Conservation (phyloP, 2,329 filamentous ascomycete species). For the Aspergillus nomiae region DNA sequence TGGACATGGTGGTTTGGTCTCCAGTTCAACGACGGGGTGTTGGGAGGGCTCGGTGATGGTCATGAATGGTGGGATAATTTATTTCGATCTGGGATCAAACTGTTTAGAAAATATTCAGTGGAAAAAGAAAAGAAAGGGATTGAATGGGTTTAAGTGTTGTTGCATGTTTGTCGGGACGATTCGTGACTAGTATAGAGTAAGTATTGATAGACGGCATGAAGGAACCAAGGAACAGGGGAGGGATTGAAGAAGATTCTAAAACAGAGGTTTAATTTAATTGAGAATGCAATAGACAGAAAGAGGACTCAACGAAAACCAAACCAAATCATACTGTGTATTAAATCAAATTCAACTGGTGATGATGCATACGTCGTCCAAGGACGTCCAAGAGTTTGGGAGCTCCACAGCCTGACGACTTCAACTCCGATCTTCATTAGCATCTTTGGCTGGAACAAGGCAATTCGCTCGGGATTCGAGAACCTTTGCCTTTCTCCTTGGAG, state of each 20-base stretch:
- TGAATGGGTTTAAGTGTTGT: neutral
- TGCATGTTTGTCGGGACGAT: neutral
- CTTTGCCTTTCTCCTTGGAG: slow-evolving; percentile 4
- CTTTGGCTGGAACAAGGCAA: slow-evolving; percentile 11
- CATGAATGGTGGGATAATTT: neutral
- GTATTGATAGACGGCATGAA: neutral
- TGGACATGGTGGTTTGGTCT: neutral
- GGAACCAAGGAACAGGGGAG: neutral
- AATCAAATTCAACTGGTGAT: neutral
- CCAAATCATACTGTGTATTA: too few species aligned
- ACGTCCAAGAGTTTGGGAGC: slow-evolving; percentile 5
- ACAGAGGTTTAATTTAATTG: too few species aligned
- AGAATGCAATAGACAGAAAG: too few species aligned
- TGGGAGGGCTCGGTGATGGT: neutral
- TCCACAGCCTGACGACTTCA: slow-evolving; percentile 18
- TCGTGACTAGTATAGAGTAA: neutral
- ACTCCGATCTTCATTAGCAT: slow-evolving; percentile 4
- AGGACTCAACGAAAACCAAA: too few species aligned
- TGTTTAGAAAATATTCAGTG: neutral
- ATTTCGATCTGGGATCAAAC: neutral
- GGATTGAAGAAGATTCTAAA: neutral
- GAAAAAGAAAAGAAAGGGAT: neutral
- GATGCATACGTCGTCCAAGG: neutral
- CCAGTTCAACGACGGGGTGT: neutral
- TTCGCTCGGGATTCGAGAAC: slow-evolving; percentile 3